A percentile compares a stretch with the other conserved stretches of the same genome.
These are phyloP conservation scores for Pythium monospermum DNA, from an alignment of 352 stramenopile genomes.

Conservation along the genomic window DNA sequence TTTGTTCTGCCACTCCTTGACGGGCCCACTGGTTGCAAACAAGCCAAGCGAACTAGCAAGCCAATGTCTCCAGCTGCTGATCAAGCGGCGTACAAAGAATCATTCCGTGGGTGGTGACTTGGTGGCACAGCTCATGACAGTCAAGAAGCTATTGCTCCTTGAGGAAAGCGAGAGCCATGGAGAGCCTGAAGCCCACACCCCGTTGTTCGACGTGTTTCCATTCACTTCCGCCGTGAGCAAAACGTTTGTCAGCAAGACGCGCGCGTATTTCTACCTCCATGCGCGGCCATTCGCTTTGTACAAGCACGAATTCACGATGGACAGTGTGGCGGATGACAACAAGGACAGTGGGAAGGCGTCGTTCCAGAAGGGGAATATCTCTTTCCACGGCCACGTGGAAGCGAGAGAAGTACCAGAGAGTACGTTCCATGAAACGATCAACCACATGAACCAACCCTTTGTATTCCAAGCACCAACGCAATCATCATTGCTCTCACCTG, in stretches of 20 bases:
- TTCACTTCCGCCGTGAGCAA: conserved; percentile 16
- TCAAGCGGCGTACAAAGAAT: background rate
- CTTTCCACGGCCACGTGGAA: conserved; percentile 11
- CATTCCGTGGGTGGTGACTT: too few relatives aligned
- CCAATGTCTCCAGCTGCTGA: conserved; percentile 21
- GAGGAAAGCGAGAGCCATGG: too few relatives aligned
- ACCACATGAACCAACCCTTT: conserved; percentile 3
- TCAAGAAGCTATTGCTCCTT: background rate
- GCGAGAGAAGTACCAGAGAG: background rate
- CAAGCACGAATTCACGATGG: conserved; percentile 33
- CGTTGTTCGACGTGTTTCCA: conserved; percentile 26
- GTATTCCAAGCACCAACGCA: conserved; percentile 7
- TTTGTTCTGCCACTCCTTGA: background rate
- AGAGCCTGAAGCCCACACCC: conserved; percentile 11
- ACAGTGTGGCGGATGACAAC: conserved; percentile 15
- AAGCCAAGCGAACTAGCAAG: background rate
- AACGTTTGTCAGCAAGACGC: conserved; percentile 9
- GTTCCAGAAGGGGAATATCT: conserved; percentile 56
- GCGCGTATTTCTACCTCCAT: conserved; percentile 31
- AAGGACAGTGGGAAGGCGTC: too few relatives aligned
- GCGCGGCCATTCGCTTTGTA: conserved; percentile 40
- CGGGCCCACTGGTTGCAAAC: too few relatives aligned
- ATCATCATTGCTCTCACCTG: background rate
- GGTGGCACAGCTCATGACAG: background rate
- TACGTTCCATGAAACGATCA: conserved; percentile 2